Evolutionary conservation across 1,139 yeast species (phyloP), one percentile per base, ranked within the genome.

Genomic region (Kazachstania sp.): DNA sequence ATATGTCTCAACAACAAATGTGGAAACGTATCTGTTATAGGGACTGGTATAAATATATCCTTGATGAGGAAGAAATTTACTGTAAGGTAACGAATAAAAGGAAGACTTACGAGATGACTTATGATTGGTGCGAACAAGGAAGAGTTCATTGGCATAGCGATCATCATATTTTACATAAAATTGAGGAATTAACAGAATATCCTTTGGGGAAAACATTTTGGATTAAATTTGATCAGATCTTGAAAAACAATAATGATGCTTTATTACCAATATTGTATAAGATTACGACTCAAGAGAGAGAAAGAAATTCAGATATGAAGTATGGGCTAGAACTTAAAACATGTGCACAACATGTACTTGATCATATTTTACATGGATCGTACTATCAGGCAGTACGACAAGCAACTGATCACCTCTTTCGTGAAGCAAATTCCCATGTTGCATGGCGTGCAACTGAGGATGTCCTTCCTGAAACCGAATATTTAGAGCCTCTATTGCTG

Each of bases 361-460:
- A 16, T n/a, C 26, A 37, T 15, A 23, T 45, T 6, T 11, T 43
- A 28, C 45, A 45, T 26, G 36, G 26, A 13, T 9, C 30, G 11
- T 13, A 18, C n/a, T 36, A 30, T 32, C 19, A 32, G 6, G 9
- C 8, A 3, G 16, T 15, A 32, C 15, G 36, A 19, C 2, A 51
- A 47, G 23, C 45, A 46, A 7, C 53, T 53, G 15, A 53, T 54
- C 40, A 56, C 52, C 32, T 39, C 51, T n/a, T 42, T 58, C 16
- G 51, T 56, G 16, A 34, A 58, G 28, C 52, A 55, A 18, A 44
- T 58, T 29, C 49, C 58, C n/a, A 55, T 58, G 6, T 51, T 60
- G 51, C 64, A 60, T n/a, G n/a, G n/a, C n/a, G n/a, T n/a, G n/a
- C n/a, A n/a, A n/a, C n/a, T n/a, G n/a, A n/a, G n/a, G n/a, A n/a